Evolutionary conservation across 495 filamentous ascomycete genomes (phyloP), one percentile per base, ranked within the genome.

Genomic region (Tuber melanosporum): DNA sequence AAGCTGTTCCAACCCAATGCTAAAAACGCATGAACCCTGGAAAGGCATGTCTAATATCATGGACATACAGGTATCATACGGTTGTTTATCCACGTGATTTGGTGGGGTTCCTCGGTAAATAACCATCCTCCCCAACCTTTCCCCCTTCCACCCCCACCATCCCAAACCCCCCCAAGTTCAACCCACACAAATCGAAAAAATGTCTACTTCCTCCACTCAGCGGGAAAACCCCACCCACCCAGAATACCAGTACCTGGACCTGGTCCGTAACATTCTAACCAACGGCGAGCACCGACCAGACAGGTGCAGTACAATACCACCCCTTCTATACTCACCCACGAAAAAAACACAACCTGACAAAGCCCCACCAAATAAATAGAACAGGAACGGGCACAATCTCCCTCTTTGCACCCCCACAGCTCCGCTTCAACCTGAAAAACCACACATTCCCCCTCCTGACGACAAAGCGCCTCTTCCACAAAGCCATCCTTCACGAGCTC

Each of bases 391-490:
- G 95, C 57, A 99, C 95, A 26, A 88, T 89, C 81, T 92, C 94
- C 32, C 87, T 98, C 82, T 97, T 97, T 83, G 94, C 92, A 1
- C 95, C 95, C 0, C 89, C 87, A 0, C 92, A 92, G 39, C 88
- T 98, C 47, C 94, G 93, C 82, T 99, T 97, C 87, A 88, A 88
- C 73, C 93, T 98, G 82, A 84, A 86, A 80, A 81, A 83, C 73
- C 89, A 90, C 8, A 88, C 95, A 84, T 89, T 98, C 57, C 95
- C 95, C 41, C 92, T 98, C 80, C 91, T 98, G 19, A 98, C 95
- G 9, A 98, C 95, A 44, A 98, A 98, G 85, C 93, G 95, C 82
- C 95, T 98, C 84, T 97, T 97, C 88, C 88, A 92, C 46, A 92
- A 92, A 77, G 95, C 94, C 83, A 91, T 99, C 57, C 87, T 98